Base-by-base conservation (phyloP, 495 filamentous ascomycete genomes). In the Neurospora sp. region DNA sequence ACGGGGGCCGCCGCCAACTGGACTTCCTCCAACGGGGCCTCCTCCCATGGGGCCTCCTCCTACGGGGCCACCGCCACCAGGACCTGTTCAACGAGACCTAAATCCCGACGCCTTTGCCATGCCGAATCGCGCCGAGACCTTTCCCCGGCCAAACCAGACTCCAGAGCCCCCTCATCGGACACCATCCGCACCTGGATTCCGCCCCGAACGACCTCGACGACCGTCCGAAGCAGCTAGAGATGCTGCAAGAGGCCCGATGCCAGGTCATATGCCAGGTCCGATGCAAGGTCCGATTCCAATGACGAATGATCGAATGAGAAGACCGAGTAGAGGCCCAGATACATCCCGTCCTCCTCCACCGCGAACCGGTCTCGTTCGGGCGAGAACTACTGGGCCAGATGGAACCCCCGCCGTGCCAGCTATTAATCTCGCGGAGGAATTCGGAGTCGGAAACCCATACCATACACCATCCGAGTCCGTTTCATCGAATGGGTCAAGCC, bases 381-480 rank as follows among this genome's bases (percentile, higher is more conserved):
- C 80, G 20, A 75, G 72, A 60, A 79, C 80, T 9, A 69, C 70
- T 10, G 74, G 72, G 38, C 60, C 40, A 6, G 76, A 73, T 60
- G 79, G 70, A 7, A 78, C 60, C 8, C 79, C 78, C 4, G 74
- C 79, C 8, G 75, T 82, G 11, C 86, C 86, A 10, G 76, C 80
- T 10, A 79, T 87, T 44, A 86, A 88, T 71, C 83, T 87, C 5
- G 83, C 83, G n/a, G 82, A 82, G 39, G 85, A 86, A 35, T 88
- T 88, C 71, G 86, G 85, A 18, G 79, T 84, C 27, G 82, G 84
- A 37, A 89, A 89, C 71, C 84, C 87, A 0, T 88, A 90, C 78
- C 90, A 93, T 78, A 86, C 85, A 4, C 82, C 90, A 1, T 89
- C 91, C 0, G 87, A 89, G 74, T 96, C 92, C 2, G 87, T 87